Base-by-base conservation (phyloP, 2,329 filamentous ascomycete species). In the Aspergillaceae sp. region DNA sequence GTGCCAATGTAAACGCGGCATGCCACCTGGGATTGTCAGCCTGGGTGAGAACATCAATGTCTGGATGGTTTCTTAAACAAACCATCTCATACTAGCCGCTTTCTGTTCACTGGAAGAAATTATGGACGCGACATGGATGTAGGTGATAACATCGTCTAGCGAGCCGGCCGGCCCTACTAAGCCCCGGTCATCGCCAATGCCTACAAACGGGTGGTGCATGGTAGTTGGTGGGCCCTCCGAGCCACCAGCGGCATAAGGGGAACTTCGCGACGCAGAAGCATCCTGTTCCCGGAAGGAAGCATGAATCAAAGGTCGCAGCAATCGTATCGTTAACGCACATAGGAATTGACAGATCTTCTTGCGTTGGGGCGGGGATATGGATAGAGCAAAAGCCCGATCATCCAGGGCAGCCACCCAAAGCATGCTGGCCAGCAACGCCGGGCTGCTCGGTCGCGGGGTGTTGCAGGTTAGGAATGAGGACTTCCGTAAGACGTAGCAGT, bases 361-460 rank as follows among this genome's bases (percentile, higher is more conserved):
- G 43, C 90, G 78, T 11, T 88, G 86, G 9, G 87, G 86, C 2
- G 88, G 87, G 29, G 86, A 81, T 43, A 85, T 87, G n/a, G 87
- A 88, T 51, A 95, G 67, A 59, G 89, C 88, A 38, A 88, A 80
- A 7, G 88, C 87, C 61, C 94, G 87, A 67, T 88, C 92, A 11
- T 89, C 94, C 64, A 95, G 84, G n/a, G 89, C 89, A 29, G 88
- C 87, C 41, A 94, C 86, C 89, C 89, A 96, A n/a, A 96, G 78
- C 80, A 96, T 95, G 67, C 88, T 94, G 34, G 90, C 87, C 28
- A 96, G 74, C 40, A 96, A 73, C 3, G 89, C 88, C 37, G 90
- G 89, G 57, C 86, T 91, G 62, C 88, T 95, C 46, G 77, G 76
- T 48, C 90, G 78, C 29, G 90, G 89, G 55, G 82, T 85, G 47